These are phyloP conservation scores for Pseudonectria buxi DNA, from an alignment of 2,329 filamentous ascomycete genomes.

Conservation along the genomic window DNA sequence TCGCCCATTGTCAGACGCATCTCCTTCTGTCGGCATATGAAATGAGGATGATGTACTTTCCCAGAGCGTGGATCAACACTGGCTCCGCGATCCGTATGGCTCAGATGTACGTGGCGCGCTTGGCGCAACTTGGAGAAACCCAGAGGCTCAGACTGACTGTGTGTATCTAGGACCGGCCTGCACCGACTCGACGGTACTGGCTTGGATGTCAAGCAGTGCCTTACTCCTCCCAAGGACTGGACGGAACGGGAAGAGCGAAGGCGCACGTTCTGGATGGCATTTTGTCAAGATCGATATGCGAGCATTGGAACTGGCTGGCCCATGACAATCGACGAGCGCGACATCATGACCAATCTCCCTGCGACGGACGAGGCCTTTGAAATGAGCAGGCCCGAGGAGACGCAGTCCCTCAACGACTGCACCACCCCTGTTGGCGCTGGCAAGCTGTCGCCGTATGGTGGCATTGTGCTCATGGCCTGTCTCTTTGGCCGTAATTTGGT, in stretches of 20 bases:
- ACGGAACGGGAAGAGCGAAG: conserved; percentile 87
- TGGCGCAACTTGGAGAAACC: neutral
- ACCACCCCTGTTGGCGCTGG: conserved; percentile 65
- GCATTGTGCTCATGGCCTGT: conserved; percentile 77
- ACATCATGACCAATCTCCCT: conserved; percentile 83
- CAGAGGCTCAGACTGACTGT: conserved; percentile 8
- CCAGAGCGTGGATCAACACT: conserved; percentile 87
- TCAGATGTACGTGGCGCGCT: conserved; percentile 59
- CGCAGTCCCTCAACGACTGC: conserved; percentile 61
- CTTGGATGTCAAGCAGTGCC: conserved; percentile 86
- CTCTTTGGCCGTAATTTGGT: conserved; percentile 86
- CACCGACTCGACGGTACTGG: conserved; percentile 78
- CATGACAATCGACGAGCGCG: conserved; percentile 85
- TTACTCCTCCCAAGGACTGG: conserved; percentile 84
- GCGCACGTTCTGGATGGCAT: conserved; percentile 92
- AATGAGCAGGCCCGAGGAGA: conserved; percentile 67
- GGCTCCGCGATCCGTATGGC: conserved; percentile 73
- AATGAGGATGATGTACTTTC: conserved; percentile 97
- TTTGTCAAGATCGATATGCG: conserved; percentile 83
- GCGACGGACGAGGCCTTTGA: conserved; percentile 79
- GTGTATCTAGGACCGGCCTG: conserved; percentile 72
- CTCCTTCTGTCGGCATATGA: conserved; percentile 75
- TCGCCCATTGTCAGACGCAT: conserved; percentile 83
- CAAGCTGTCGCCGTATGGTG: conserved; percentile 70
- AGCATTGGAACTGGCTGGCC: conserved; percentile 98